Evolutionary conservation across 2,329 filamentous ascomycete species (phyloP), one percentile per base, ranked within the genome.

Genomic region (Parafenestella ontariensis): DNA sequence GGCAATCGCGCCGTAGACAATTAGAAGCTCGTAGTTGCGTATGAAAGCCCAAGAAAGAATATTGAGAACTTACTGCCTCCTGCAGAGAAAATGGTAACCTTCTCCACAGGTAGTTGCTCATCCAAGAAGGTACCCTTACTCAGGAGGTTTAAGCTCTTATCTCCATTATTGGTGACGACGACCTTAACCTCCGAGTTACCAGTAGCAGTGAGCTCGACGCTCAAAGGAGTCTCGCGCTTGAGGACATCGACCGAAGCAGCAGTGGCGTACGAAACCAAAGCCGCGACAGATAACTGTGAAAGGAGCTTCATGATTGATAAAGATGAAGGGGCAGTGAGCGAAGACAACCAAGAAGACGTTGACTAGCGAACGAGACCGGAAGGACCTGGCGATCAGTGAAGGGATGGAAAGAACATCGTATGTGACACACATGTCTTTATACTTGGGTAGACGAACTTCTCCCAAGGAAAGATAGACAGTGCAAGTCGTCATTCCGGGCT

Each of bases 171-270:
- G 60, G 80, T 84, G 54, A 86, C 76, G 41, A 75, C 72, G 26
- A 82, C 81, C 74, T 83, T 83, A 60, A 86, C 77, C 49, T 76
- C 77, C n/a, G 82, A 79, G 73, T 85, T 85, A 53, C 79, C 80
- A 20, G 78, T 69, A 62, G 79, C 74, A 68, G 81, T 73, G 51
- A 84, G 77, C 65, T 79, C 73, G 55, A 70, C 67, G 40, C 61
- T 64, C 48, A 73, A 45, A 28, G 65, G 58, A 42, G 76, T 66
- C 66, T 76, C 66, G 64, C 79, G 67, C 65, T 70, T 72, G 60
- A 64, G 55, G 52, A 67, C 54, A 59, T 69, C 61, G 42, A 72
- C 59, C 21, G 65, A 68, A 24, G 62, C 60, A 13, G 69, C 69
- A 28, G 60, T 67, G 55, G 61, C 69, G 39, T 61, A 66, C 8